Base-by-base conservation (phyloP, 2,329 filamentous ascomycete species). In the Raffaelea ambrosiae region DNA sequence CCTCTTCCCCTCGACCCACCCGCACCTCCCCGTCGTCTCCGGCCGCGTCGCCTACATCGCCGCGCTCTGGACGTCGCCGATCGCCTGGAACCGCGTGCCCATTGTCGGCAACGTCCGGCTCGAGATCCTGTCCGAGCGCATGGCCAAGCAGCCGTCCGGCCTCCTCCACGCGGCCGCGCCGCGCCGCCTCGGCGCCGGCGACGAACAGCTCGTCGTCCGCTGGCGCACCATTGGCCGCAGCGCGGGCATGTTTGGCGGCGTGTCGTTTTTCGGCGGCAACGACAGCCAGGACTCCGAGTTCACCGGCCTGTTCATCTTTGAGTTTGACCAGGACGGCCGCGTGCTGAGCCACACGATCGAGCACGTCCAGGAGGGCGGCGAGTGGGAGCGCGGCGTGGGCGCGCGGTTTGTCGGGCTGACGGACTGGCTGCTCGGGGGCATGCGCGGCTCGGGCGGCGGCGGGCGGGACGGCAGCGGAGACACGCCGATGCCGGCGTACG, bases 71-170 rank as follows among this genome's bases (percentile, higher is more conserved):
- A 96, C 93, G 1, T 89, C 90, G 0, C 93, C 93, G 0, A 84
- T 98, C 45, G 91, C 90, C 26, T 98, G 93, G 93, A 94, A 94
- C 59, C 81, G 87, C 23, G 77, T 98, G 1, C 93, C 93, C 3
- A 79, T 97, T 19, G 77, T 96, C 29, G 90, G 91, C 55, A 95
- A 95, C 59, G 88, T 96, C 40, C 83, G 82, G 56, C 77, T 98
- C 11, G 82, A 88, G 57, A 93, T 98, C 46, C 66, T 95, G 18
- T 91, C 87, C 13, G 90, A 95, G 70, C 86, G 91, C 57, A 93
- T 98, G 77, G 79, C 84, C 49, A 77, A 79, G 51, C 74, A 74
- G 54, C 71, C 72, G 8, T n/a, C n/a, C n/a, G n/a, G n/a, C n/a
- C n/a, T n/a, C n/a, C 57, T 71, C 23, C 71, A 68, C 60, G 26